These are phyloP conservation scores for Elsinoe australis DNA, from an alignment of 2,329 filamentous ascomycete species.

Conservation along the genomic window DNA sequence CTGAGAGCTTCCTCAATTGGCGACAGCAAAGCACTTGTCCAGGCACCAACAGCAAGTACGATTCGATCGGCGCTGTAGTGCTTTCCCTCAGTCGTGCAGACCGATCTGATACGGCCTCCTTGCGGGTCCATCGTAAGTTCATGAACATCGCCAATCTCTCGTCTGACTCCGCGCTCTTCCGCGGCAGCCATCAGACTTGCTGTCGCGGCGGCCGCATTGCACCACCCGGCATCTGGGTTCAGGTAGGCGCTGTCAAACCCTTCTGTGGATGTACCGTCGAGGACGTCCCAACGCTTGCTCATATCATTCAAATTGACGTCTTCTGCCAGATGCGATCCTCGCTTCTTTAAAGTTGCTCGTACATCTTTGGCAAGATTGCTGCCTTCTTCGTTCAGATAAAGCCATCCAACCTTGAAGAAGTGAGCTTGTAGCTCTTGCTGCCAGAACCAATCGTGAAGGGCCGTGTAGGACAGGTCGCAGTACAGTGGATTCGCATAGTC, in stretches of 20 bases:
- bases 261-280: slow-evolving; percentile 32
- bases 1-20: slow-evolving; percentile 39
- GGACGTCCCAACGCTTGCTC: slow-evolving; percentile 36
- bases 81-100: slow-evolving; percentile 42
- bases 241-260: slow-evolving; percentile 40
- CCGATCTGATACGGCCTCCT: slow-evolving; percentile 34
- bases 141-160: slow-evolving; percentile 38
- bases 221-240: slow-evolving; percentile 49
- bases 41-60: slow-evolving; percentile 50
- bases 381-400: slow-evolving; percentile 46
- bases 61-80: slow-evolving; percentile 46
- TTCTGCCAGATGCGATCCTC: slow-evolving; percentile 36
- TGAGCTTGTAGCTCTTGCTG: slow-evolving; percentile 30
- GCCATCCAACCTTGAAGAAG: slow-evolving; percentile 55
- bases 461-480: slow-evolving; percentile 31
- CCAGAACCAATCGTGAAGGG: slow-evolving; percentile 33
- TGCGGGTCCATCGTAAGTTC: slow-evolving; percentile 38
- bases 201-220: slow-evolving; percentile 43
- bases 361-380: slow-evolving; percentile 46
- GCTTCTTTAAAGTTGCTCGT: slow-evolving; percentile 45
- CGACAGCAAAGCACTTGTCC: slow-evolving; percentile 48
- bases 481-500: slow-evolving; percentile 28
- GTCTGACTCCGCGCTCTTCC: slow-evolving; percentile 39
- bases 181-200: slow-evolving; percentile 39
- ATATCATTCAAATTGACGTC: slow-evolving; percentile 40